A percentile compares a stretch with the other conserved stretches of the same genome.
Conservation (phyloP, 2,329 filamentous ascomycete genomes). For the Botrytis cinerea region DNA sequence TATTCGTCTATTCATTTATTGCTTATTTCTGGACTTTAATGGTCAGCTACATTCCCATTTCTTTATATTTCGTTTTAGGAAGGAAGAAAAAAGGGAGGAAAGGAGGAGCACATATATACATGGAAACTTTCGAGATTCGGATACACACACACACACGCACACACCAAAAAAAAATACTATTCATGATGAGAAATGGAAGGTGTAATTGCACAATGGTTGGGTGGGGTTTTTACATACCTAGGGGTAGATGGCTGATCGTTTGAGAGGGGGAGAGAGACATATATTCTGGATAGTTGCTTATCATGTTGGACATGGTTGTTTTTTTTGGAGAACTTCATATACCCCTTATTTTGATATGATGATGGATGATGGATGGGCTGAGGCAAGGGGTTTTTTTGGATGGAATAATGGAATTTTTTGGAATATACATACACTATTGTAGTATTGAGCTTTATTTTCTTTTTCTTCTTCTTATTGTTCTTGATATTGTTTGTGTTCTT, state of each 20-base stretch:
- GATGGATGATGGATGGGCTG: conserved; percentile 5
- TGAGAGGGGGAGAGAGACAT: neutral
- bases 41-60: conserved; percentile 1
- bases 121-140: neutral
- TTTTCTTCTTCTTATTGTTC: neutral
- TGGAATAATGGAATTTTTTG: neutral
- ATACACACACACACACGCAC: neutral
- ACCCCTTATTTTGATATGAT: conserved; percentile 7
- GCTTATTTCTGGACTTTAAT: neutral
- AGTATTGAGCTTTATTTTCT: neutral
- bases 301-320: neutral
- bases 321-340: conserved; percentile 3
- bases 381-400: neutral
- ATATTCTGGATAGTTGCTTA: neutral
- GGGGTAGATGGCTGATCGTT: neutral
- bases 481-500: neutral
- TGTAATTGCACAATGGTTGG: neutral
- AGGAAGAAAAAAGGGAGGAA: neutral
- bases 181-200: neutral
- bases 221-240: neutral
- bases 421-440: neutral
- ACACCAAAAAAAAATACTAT: neutral
- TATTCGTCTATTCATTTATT: neutral
- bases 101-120: neutral
- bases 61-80: neutral